phyloP scores from a whole-genome alignment of 208 protist genomes.

The Polymyxa betae region DNA sequence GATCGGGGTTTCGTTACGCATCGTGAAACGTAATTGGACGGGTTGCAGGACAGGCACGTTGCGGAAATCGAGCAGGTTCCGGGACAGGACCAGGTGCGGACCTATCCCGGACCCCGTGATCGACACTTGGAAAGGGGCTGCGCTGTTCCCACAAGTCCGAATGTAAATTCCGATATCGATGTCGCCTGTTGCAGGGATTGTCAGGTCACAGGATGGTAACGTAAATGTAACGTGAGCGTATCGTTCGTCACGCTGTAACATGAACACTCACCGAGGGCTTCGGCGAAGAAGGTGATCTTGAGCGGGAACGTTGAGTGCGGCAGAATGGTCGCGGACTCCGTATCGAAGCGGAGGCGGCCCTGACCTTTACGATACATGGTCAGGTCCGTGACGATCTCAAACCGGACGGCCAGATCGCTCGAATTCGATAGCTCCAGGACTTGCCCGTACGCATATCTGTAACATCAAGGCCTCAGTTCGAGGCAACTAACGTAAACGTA shows the following conservation, averaged over 20 bases:
- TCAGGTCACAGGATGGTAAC: too few species aligned
- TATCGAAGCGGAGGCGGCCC: slow-evolving; percentile 66
- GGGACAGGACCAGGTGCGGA: slow-evolving; percentile 20
- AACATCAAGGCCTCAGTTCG: too few species aligned
- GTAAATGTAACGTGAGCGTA: too few species aligned
- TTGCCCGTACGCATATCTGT: slow-evolving; percentile 28
- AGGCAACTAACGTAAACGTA: slow-evolving; percentile 55
- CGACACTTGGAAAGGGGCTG: slow-evolving; percentile 64
- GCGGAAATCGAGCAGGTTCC: slow-evolving; percentile 56
- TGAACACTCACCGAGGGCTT: slow-evolving; percentile 78
- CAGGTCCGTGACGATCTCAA: slow-evolving; percentile 77
- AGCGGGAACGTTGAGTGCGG: slow-evolving; percentile 74
- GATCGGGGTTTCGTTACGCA: slow-evolving; percentile 64
- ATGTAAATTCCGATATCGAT: slow-evolving; percentile 22
- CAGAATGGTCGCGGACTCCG: slow-evolving; percentile 64
- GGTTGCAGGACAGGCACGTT: slow-evolving; percentile 58
- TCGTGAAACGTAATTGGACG: background rate
- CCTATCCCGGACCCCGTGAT: slow-evolving; percentile 40
- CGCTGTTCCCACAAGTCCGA: slow-evolving; percentile 69
- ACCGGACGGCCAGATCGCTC: slow-evolving; percentile 85
- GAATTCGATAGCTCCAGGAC: slow-evolving; percentile 86
- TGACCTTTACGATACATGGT: slow-evolving; percentile 69
- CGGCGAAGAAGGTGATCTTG: slow-evolving; percentile 78
- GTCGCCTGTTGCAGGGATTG: background rate
- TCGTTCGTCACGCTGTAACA: too few species aligned